Conservation (phyloP, 75 land plant species). For the Picea glauca region DNA sequence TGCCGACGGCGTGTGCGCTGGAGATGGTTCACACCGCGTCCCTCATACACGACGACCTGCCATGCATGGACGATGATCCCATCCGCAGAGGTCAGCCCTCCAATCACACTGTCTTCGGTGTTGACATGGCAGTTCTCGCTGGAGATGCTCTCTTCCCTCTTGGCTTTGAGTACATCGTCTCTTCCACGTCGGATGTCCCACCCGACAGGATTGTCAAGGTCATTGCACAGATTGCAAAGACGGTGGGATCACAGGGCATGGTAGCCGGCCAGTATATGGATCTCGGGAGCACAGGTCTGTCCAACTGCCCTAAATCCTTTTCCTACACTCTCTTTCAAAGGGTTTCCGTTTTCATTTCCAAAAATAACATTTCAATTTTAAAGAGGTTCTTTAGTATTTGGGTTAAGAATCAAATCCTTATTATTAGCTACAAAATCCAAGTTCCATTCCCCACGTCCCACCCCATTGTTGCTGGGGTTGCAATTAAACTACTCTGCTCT, state of each 20-base stretch:
- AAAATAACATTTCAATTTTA: background rate
- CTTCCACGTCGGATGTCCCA: conserved; percentile 29
- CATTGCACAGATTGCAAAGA: conserved; percentile 55
- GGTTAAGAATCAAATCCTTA: background rate
- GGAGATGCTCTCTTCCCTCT: conserved; percentile 78
- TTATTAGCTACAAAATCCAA: background rate
- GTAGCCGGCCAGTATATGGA: conserved; percentile 70
- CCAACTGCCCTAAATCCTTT: background rate
- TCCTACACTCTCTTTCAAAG: background rate
- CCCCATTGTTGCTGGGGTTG: background rate
- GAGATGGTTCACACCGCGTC: conserved; percentile 80
- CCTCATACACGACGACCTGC: conserved; percentile 76
- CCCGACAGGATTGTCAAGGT: conserved; percentile 34
- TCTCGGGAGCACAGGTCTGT: conserved; percentile 21
- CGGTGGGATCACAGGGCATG: conserved; percentile 76
- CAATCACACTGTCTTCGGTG: conserved; percentile 62
- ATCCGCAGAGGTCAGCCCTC: conserved; percentile 57
- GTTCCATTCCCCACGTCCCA: background rate
- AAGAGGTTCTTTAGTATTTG: no score
- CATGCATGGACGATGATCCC: conserved; percentile 74
- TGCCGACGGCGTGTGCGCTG: conserved; percentile 73
- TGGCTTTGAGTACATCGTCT: conserved; percentile 52
- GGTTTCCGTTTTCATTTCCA: background rate
- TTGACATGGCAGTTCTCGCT: conserved; percentile 66
- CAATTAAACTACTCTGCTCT: background rate